A percentile compares a stretch with the other conserved stretches of the same genome.
Conservation (phyloP, 2,329 filamentous ascomycete genomes). For the Huntiella savannae region DNA sequence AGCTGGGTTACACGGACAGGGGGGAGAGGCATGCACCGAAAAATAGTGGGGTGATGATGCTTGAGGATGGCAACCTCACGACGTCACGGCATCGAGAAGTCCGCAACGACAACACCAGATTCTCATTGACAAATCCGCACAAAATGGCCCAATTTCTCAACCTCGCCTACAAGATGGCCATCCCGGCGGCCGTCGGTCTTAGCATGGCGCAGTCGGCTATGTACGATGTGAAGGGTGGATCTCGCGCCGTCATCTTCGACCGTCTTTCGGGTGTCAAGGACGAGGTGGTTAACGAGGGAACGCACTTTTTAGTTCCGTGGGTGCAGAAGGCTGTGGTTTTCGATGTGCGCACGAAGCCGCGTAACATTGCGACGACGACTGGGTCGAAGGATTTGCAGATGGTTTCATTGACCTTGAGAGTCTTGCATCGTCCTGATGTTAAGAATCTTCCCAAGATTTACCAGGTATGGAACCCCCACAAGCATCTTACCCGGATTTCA, state of each 20-base stretch:
- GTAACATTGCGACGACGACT: slow-evolving; percentile 93
- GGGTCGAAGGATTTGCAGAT: slow-evolving; percentile 99
- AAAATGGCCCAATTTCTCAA: slow-evolving; percentile 24
- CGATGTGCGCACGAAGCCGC: slow-evolving; percentile 90
- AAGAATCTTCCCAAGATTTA: slow-evolving; percentile 91
- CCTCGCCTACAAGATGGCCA: slow-evolving; percentile 45
- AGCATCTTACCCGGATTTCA: slow-evolving; percentile 5
- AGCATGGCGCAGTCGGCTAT: slow-evolving; percentile 58
- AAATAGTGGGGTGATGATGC: no score
- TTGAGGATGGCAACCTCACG: no score
- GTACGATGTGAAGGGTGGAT: slow-evolving; percentile 93
- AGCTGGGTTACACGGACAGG: no score
- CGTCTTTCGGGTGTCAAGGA: slow-evolving; percentile 83
- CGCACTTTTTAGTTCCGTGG: slow-evolving; percentile 92
- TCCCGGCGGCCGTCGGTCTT: slow-evolving; percentile 53
- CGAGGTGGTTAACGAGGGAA: slow-evolving; percentile 80
- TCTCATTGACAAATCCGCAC: not conserved
- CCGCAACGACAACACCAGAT: no score
- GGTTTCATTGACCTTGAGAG: slow-evolving; percentile 93
- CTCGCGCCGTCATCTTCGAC: slow-evolving; percentile 95
- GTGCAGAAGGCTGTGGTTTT: slow-evolving; percentile 87
- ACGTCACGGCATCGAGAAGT: no score
- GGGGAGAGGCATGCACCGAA: no score
- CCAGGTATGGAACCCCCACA: slow-evolving; percentile 43
- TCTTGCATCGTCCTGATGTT: slow-evolving; percentile 87